A percentile compares a stretch with the other conserved stretches of the same genome.
These are phyloP conservation scores for Hirsutella thompsonii DNA, from an alignment of 2,329 filamentous ascomycete species.

Conservation along the genomic window DNA sequence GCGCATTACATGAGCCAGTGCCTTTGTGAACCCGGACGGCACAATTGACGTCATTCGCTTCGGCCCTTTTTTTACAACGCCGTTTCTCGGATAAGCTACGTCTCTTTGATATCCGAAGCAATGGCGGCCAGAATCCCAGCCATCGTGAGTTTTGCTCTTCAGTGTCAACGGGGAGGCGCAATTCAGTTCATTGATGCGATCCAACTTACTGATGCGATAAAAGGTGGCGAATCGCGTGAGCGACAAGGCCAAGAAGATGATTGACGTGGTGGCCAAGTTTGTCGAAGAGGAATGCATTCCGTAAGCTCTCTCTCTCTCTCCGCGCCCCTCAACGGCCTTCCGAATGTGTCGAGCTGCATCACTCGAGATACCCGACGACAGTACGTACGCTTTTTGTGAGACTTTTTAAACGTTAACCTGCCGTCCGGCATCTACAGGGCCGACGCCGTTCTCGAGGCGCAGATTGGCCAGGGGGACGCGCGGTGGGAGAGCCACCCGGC, in stretches of 20 bases:
- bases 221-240: conserved; percentile 52
- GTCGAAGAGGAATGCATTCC: conserved; percentile 92
- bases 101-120: neutral
- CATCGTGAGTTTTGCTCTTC: conserved; percentile 15
- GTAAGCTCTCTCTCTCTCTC: conserved; percentile 25
- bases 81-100: neutral
- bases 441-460: conserved; percentile 67
- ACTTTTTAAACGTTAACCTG: no score
- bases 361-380: no score
- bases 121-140: conserved; percentile 21
- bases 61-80: neutral
- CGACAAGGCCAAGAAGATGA: conserved; percentile 68
- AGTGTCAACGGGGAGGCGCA: no score
- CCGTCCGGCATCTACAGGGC: conserved; percentile 33
- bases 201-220: conserved; percentile 3
- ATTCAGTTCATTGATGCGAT: neutral
- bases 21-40: no score
- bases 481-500: conserved; percentile 72
- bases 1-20: no score
- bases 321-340: neutral
- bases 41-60: no score
- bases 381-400: no score
- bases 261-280: conserved; percentile 87
- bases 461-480: conserved; percentile 61
- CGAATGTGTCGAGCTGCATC: no score